Percentiles rank a stretch among this genome's conserved stretches.
Conservation (phyloP, 352 stramenopile genomes). For the Globisporangium polare region DNA sequence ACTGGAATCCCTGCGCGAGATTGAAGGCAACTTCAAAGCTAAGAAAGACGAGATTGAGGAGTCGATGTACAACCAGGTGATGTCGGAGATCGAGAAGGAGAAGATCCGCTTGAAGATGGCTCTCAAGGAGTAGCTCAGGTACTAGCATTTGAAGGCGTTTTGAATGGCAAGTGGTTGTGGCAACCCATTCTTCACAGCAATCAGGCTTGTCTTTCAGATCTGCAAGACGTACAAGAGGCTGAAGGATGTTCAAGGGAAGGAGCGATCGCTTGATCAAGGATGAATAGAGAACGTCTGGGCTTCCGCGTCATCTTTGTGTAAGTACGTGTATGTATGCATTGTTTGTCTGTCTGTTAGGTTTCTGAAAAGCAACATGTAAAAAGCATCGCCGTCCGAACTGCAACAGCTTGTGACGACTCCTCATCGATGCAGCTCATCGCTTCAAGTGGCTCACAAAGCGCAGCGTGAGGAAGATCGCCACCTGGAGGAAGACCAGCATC, state of each 20-base stretch:
- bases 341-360: neutral
- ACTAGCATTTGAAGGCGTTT: neutral
- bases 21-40: slow-evolving; percentile 51
- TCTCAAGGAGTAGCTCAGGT: slow-evolving; percentile 32
- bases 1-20: slow-evolving; percentile 53
- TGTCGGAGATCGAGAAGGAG: slow-evolving; percentile 66
- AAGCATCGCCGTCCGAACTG: neutral
- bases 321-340: neutral
- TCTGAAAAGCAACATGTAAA: neutral
- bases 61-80: slow-evolving; percentile 57
- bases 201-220: neutral
- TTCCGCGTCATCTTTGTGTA: neutral
- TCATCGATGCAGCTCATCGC: slow-evolving; percentile 16
- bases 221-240: neutral
- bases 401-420: neutral
- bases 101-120: slow-evolving; percentile 58
- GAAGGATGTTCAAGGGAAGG: neutral
- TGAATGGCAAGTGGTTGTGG: neutral
- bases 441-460: slow-evolving; percentile 52
- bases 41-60: slow-evolving; percentile 60
- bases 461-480: slow-evolving; percentile 41
- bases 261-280: neutral
- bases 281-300: neutral
- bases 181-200: neutral
- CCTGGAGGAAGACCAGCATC: slow-evolving; percentile 28